Percentiles rank a stretch among this genome's conserved stretches.
Evolutionary conservation across 768 basidiomycete species (phyloP).

Genomic region (Xerocomus potaroensis): DNA sequence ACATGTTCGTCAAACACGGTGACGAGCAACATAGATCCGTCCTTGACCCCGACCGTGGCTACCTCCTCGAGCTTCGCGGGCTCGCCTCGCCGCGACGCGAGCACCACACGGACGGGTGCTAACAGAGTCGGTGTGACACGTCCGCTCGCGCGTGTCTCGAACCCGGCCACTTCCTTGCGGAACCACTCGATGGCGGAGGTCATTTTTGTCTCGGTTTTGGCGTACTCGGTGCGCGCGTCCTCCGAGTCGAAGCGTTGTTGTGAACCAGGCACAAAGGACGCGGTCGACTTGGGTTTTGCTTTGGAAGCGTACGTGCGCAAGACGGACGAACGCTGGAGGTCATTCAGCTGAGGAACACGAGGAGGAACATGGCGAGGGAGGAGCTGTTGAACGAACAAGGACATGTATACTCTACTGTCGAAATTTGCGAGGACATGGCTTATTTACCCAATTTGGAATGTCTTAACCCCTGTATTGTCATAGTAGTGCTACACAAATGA

Average conservation of each 20-base stretch:
- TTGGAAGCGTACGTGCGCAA: slow-evolving; percentile 28
- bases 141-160: slow-evolving; percentile 70
- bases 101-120: slow-evolving; percentile 57
- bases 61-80: slow-evolving; percentile 57
- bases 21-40: slow-evolving; percentile 68
- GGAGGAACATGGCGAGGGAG: neutral
- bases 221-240: slow-evolving; percentile 54
- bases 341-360: neutral
- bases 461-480: neutral
- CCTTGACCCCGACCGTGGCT: slow-evolving; percentile 76
- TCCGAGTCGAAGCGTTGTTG: slow-evolving; percentile 54
- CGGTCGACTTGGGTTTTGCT: slow-evolving; percentile 44
- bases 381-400: neutral
- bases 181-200: slow-evolving; percentile 62
- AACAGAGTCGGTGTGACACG: slow-evolving; percentile 73
- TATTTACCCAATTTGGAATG: neutral
- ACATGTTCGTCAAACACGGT: slow-evolving; percentile 80
- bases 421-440: no score
- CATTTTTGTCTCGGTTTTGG: slow-evolving; percentile 64
- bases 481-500: slow-evolving; percentile 1
- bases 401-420: no score
- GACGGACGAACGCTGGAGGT: neutral
- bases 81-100: slow-evolving; percentile 33
- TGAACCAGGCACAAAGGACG: slow-evolving; percentile 63
- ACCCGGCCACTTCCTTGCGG: slow-evolving; percentile 68